Conservation (phyloP, 306 rosid genomes). For the Canavalia ensiformis region DNA sequence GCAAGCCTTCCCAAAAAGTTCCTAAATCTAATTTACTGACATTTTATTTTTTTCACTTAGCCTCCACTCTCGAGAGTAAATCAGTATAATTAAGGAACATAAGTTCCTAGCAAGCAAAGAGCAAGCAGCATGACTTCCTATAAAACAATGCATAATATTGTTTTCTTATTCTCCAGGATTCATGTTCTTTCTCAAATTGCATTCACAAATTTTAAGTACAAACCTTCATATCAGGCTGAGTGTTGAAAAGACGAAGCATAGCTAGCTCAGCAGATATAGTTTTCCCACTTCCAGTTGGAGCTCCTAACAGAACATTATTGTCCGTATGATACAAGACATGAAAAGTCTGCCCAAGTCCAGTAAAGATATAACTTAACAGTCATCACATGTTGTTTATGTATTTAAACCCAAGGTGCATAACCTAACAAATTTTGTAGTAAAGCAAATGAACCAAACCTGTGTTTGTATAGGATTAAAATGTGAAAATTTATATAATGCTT, state of each 20-base stretch:
- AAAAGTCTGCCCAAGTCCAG: conserved; percentile 73
- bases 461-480: conserved; percentile 99
- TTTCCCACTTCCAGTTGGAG: conserved; percentile 99
- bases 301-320: conserved; percentile 92
- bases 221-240: conserved; percentile 99
- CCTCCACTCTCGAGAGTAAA: not conserved
- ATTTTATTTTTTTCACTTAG: conserved; percentile 21
- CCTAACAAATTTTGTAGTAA: conserved; percentile 37
- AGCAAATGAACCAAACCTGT: conserved; percentile 70
- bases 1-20: too few species aligned
- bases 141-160: conserved; percentile 22
- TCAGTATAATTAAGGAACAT: conserved; percentile 26
- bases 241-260: conserved; percentile 88
- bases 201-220: conserved; percentile 37
- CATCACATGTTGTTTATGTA: conserved; percentile 23
- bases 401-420: conserved; percentile 31
- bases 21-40: not conserved
- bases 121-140: conserved; percentile 36
- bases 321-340: conserved; percentile 93
- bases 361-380: conserved; percentile 40
- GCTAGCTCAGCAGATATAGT: conserved; percentile 99
- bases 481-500: conserved; percentile 81
- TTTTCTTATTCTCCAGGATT: not conserved
- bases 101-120: conserved; percentile 12
- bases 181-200: conserved; percentile 28